Percentiles rank a stretch among this genome's conserved stretches.
Evolutionary conservation across 345 rosid species (phyloP).

Genomic region (Viola odorata): DNA sequence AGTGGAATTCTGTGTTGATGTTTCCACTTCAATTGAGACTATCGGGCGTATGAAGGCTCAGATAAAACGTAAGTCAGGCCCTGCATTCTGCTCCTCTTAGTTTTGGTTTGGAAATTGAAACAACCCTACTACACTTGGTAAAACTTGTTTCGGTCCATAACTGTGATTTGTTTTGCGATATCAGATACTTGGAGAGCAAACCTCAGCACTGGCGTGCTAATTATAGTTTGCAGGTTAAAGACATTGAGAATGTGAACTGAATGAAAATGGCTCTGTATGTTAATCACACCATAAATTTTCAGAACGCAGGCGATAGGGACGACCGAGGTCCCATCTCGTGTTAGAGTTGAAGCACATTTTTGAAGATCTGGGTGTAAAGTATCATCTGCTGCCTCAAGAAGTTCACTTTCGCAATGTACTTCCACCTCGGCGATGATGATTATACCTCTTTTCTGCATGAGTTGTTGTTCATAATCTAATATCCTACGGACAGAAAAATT

Average conservation of each 20-base stretch:
- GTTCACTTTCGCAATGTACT: constrained; percentile 32
- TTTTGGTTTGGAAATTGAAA: too few relatives aligned
- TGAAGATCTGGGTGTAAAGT: constrained; percentile 51
- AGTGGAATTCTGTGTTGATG: constrained; percentile 17
- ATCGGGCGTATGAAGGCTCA: constrained; percentile 16
- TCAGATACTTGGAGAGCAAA: constrained; percentile 67
- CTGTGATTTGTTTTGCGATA: not conserved
- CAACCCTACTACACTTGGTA: too few relatives aligned
- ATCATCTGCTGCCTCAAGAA: constrained; percentile 60
- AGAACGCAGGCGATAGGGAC: constrained; percentile 46
- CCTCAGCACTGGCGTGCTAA: constrained; percentile 53
- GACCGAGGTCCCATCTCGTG: constrained; percentile 52
- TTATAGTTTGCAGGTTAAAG: constrained; percentile 49
- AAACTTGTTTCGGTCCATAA: too few relatives aligned
- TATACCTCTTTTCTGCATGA: too few relatives aligned
- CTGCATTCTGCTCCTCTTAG: too few relatives aligned
- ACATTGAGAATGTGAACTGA: constrained; percentile 67
- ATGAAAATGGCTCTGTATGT: constrained; percentile 55
- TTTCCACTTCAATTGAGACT: constrained; percentile 23
- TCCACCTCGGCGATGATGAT: not conserved
- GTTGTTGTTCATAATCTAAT: too few relatives aligned
- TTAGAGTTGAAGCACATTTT: constrained; percentile 51
- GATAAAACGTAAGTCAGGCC: constrained; percentile 22
- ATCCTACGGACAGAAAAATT: too few relatives aligned
- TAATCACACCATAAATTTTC: constrained; percentile 67